These are phyloP conservation scores for Talaromyces wortmannii DNA, from an alignment of 495 filamentous ascomycete species.

Conservation along the genomic window DNA sequence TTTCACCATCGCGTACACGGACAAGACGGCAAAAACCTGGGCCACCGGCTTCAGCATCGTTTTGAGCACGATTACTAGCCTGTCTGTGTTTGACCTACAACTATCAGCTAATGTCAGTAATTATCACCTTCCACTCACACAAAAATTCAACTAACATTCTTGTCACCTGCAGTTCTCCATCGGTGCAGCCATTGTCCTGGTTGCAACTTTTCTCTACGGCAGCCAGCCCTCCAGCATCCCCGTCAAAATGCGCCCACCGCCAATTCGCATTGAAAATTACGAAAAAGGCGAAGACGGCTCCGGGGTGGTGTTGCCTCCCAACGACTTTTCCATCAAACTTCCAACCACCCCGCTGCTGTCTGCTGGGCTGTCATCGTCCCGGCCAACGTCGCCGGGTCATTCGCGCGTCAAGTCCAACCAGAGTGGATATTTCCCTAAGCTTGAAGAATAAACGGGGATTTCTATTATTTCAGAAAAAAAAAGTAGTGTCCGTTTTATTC, in stretches of 20 bases:
- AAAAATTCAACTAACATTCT: slow-evolving; percentile 8
- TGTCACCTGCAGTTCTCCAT: slow-evolving; percentile 60
- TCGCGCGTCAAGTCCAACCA: slow-evolving; percentile 34
- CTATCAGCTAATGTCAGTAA: slow-evolving; percentile 63
- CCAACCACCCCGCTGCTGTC: slow-evolving; percentile 43
- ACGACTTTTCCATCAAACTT: slow-evolving; percentile 47
- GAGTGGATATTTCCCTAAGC: slow-evolving; percentile 2
- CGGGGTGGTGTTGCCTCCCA: slow-evolving; percentile 12
- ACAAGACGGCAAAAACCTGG: slow-evolving; percentile 87
- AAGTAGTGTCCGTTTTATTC: background rate
- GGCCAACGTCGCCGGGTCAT: slow-evolving; percentile 60
- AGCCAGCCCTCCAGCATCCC: slow-evolving; percentile 14
- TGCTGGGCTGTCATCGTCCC: slow-evolving; percentile 52
- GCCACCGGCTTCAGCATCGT: slow-evolving; percentile 87
- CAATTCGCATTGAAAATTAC: slow-evolving; percentile 67
- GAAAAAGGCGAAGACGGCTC: slow-evolving; percentile 45
- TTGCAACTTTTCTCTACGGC: slow-evolving; percentile 81
- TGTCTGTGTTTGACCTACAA: slow-evolving; percentile 76
- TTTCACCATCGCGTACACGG: slow-evolving; percentile 78
- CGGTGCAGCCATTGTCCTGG: slow-evolving; percentile 69
- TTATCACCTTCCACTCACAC: background rate
- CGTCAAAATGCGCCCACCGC: slow-evolving; percentile 56
- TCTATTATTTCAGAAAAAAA: background rate
- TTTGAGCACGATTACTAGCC: slow-evolving; percentile 73
- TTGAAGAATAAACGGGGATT: background rate